phyloP scores from a whole-genome alignment of 345 rosid species.

The Populus euphratica region DNA sequence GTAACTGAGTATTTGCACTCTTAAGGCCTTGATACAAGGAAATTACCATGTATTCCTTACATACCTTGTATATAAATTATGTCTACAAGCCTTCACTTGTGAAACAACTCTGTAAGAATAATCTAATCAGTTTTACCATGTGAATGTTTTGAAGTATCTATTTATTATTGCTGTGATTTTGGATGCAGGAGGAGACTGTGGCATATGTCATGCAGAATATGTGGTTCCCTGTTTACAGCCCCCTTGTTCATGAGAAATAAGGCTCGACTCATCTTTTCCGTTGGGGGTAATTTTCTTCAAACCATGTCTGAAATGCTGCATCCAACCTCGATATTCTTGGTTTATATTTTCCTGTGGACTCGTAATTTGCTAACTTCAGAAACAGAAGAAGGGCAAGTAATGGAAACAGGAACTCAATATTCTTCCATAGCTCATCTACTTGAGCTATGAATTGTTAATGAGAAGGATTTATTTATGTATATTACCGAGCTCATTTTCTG shows the following conservation, averaged over 20 bases:
- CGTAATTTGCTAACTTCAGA: conserved; percentile 3
- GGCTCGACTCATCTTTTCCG: neutral
- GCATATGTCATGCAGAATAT: conserved; percentile 55
- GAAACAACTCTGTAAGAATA: neutral
- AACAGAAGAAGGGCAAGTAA: neutral
- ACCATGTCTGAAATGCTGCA: neutral
- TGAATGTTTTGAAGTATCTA: neutral
- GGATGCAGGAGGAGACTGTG: conserved; percentile 80
- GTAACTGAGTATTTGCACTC: neutral
- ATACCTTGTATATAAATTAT: too few species aligned
- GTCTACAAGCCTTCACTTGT: neutral
- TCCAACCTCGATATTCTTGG: neutral
- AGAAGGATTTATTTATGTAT: neutral
- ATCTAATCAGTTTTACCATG: neutral
- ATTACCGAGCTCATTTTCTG: neutral
- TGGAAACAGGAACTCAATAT: neutral
- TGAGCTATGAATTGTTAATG: neutral
- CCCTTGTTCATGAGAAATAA: conserved; percentile 90
- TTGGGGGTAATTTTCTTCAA: neutral
- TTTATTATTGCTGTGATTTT: neutral
- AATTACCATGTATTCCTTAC: neutral
- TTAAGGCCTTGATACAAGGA: neutral
- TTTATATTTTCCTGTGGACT: neutral
- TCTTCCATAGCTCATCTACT: neutral
- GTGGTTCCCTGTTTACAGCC: conserved; percentile 94